These are phyloP conservation scores for Floccularia luteovirens DNA, from an alignment of 768 basidiomycete species.

Conservation along the genomic window DNA sequence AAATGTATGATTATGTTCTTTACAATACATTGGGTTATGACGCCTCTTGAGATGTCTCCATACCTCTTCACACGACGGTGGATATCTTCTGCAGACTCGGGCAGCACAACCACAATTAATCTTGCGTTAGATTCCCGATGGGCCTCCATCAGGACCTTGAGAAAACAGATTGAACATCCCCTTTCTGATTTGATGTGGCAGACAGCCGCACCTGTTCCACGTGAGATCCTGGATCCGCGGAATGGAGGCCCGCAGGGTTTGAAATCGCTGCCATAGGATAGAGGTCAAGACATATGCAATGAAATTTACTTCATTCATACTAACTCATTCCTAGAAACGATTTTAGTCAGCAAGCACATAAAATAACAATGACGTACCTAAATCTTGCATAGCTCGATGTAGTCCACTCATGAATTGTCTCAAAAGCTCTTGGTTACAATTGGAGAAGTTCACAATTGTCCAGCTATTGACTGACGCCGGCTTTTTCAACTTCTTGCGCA, in stretches of 20 bases:
- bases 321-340: too few relatives aligned
- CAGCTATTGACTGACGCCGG: slow-evolving; percentile 12
- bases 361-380: slow-evolving; percentile 15
- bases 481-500: slow-evolving; percentile 14
- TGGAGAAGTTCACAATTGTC: slow-evolving; percentile 18
- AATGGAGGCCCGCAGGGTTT: too few relatives aligned
- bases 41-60: slow-evolving; percentile 38
- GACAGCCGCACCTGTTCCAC: slow-evolving; percentile 5
- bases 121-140: slow-evolving; percentile 6
- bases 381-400: slow-evolving; percentile 11
- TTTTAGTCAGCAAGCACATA: too few relatives aligned
- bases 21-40: slow-evolving; percentile 62
- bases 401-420: slow-evolving; percentile 14
- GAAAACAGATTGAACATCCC: too few relatives aligned
- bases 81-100: slow-evolving; percentile 17
- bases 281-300: too few relatives aligned
- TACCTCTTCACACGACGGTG: slow-evolving; percentile 23
- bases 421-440: slow-evolving; percentile 7
- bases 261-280: too few relatives aligned
- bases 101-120: slow-evolving; percentile 21
- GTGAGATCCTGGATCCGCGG: too few relatives aligned
- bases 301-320: too few relatives aligned
- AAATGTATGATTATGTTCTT: slow-evolving; percentile 7
- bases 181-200: background rate
- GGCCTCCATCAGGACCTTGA: slow-evolving; percentile 7